Conservation (phyloP, 345 rosid genomes). For the Aegle marmelos region DNA sequence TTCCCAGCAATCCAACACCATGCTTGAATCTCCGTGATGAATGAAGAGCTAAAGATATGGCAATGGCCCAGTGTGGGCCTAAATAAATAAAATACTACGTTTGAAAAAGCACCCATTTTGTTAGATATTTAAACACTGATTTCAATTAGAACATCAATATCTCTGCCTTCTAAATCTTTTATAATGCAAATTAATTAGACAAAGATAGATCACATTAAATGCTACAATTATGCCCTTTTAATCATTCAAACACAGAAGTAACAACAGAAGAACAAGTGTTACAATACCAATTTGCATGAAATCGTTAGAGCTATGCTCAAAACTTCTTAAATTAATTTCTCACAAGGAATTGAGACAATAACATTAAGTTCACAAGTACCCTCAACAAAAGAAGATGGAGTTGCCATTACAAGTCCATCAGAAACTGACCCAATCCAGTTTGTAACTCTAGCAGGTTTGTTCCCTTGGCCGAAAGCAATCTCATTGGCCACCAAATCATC, state of each 20-base stretch:
- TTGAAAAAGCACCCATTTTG: not conserved
- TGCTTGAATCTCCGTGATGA: not conserved
- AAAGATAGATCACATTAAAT: not conserved
- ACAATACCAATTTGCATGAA: not conserved
- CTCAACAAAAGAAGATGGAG: slow-evolving; percentile 21
- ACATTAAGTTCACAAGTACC: not conserved
- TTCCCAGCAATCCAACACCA: not conserved
- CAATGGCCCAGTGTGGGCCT: not conserved
- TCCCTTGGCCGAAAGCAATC: slow-evolving; percentile 35
- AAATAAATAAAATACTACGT: not conserved
- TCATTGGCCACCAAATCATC: slow-evolving; percentile 35
- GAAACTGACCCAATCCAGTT: slow-evolving; percentile 47
- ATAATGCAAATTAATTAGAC: not conserved
- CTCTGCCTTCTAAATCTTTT: not conserved
- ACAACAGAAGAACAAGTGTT: not conserved
- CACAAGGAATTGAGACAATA: slow-evolving; percentile 35
- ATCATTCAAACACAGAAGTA: not conserved
- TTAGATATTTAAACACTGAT: too few relatives aligned
- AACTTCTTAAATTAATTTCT: not conserved
- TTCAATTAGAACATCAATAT: too few relatives aligned
- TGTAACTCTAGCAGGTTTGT: slow-evolving; percentile 33
- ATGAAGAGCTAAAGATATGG: not conserved
- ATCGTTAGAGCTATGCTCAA: not conserved
- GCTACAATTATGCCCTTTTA: not conserved
- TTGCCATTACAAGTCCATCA: slow-evolving; percentile 41